These are phyloP conservation scores for Quercus tomentella DNA, from an alignment of 331 rosid species.

Conservation along the genomic window DNA sequence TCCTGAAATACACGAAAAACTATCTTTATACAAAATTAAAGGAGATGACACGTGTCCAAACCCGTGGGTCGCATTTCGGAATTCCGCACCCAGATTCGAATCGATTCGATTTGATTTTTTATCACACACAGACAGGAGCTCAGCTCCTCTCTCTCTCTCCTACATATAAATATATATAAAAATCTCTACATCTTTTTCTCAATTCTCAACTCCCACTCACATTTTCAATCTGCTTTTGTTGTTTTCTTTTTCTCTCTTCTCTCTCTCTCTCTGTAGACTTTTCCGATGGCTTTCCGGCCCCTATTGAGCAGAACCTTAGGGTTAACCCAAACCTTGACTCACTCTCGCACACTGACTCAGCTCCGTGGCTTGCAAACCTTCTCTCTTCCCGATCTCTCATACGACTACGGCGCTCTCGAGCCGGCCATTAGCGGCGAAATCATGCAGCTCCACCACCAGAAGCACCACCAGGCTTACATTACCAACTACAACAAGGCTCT, in stretches of 20 bases:
- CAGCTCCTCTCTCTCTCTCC: not conserved
- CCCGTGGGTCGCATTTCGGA: not conserved
- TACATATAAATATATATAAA: not conserved
- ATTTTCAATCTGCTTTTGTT: not conserved
- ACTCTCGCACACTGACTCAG: not conserved
- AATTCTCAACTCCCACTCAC: not conserved
- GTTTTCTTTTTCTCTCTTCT: not conserved
- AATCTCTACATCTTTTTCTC: not conserved
- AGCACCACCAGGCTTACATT: constrained; percentile 89
- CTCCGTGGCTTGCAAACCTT: constrained; percentile 63
- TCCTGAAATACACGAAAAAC: too few species aligned
- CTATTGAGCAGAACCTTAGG: constrained; percentile 35
- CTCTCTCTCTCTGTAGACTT: not conserved
- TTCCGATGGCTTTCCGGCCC: constrained; percentile 63
- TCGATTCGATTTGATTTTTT: too few species aligned
- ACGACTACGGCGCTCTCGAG: constrained; percentile 87
- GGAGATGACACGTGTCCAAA: not conserved
- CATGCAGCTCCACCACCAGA: constrained; percentile 95
- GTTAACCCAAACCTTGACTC: not conserved
- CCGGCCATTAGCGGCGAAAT: constrained; percentile 88
- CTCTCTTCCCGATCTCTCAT: constrained; percentile 83
- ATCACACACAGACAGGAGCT: too few species aligned
- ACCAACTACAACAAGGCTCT: constrained; percentile 93
- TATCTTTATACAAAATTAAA: too few species aligned
- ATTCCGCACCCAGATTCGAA: not conserved